Evolutionary conservation across 441 rosid genomes (phyloP), one percentile per base, ranked within the genome.

Genomic region (Pelargonium australe): DNA sequence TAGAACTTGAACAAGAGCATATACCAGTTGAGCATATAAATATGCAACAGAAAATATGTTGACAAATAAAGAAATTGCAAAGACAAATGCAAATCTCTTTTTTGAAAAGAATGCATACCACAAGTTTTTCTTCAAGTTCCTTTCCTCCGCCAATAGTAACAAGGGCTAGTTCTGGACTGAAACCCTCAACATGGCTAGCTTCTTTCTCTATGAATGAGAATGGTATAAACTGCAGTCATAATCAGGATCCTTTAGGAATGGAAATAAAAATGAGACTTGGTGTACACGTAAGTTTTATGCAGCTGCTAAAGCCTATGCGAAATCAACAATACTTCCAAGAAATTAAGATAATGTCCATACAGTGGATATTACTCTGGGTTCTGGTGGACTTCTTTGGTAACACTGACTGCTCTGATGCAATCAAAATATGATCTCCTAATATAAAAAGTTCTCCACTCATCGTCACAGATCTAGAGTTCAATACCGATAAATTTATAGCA

Each of bases 161-260:
- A 25, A 94, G 78, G 13, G 98, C 96, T 71, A 94, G 76, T 64
- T 91, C 97, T 1, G 97, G 97, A 77, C 95, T 91, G 75, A 94
- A 94, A 7, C 97, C 98, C 74, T 94, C 98, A 16, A 89, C 89
- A 51, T 89, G 95, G 77, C 93, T 88, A 81, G 96, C 95, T 87
- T 94, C 96, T 81, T 94, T 91, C 89, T 94, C 98, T 70, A 94
- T 87, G 69, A 94, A 91, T 5, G 98, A 94, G 82, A 88, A 91
- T 7, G 98, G 95, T 86, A 91, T 94, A 77, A 93, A 84, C 96
- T 86, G 78, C 83, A 85, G 16, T 69, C 77, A 47, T 7, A 37
- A 40, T 49, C 71, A 76, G 70, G 7, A 61, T 61, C 19, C 17
- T 53, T 53, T 8, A 53, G 60, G 10, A 13, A 53, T n/a, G 17